Evolutionary conservation across 139 green algal species (phyloP).

Genomic region (Picochlorum costavermella): DNA sequence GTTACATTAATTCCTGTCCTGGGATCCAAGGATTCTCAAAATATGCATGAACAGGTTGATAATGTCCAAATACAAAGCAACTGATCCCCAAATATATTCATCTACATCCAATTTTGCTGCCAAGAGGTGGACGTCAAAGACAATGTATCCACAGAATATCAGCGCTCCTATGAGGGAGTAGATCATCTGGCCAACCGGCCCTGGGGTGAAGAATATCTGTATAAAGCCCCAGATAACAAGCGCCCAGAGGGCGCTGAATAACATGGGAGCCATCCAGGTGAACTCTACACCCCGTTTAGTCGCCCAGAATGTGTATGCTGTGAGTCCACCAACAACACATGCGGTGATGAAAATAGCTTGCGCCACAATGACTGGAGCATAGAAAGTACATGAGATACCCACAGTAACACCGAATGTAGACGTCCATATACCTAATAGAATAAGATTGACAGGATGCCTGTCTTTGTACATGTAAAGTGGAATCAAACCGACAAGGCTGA

Average conservation of each 20-base stretch:
- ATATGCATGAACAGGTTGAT: slow-evolving; percentile 73
- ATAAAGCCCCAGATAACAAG: slow-evolving; percentile 54
- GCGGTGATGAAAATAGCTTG: slow-evolving; percentile 28
- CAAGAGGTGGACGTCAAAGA: slow-evolving; percentile 45
- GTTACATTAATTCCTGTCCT: slow-evolving; percentile 6
- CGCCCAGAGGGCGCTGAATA: slow-evolving; percentile 41
- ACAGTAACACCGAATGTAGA: slow-evolving; percentile 24
- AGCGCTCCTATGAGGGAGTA: slow-evolving; percentile 57
- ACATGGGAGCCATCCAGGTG: slow-evolving; percentile 43
- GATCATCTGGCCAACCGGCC: slow-evolving; percentile 30
- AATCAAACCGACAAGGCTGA: slow-evolving; percentile 1
- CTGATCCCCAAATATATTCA: slow-evolving; percentile 59
- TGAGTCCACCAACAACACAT: slow-evolving; percentile 39
- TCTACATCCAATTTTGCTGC: slow-evolving; percentile 40
- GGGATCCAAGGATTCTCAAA: slow-evolving; percentile 33
- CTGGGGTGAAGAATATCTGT: slow-evolving; percentile 50
- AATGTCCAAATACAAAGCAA: slow-evolving; percentile 66
- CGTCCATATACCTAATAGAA: slow-evolving; percentile 40
- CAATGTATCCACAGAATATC: slow-evolving; percentile 53
- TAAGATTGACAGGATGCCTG: slow-evolving; percentile 52
- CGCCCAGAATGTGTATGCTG: slow-evolving; percentile 61
- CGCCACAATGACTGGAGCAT: slow-evolving; percentile 43
- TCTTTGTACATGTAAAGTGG: slow-evolving; percentile 41
- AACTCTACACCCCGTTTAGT: slow-evolving; percentile 47
- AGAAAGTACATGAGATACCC: slow-evolving; percentile 37